These are phyloP conservation scores for Chlorella sp. DNA, from an alignment of 139 green algal species.

Conservation along the genomic window DNA sequence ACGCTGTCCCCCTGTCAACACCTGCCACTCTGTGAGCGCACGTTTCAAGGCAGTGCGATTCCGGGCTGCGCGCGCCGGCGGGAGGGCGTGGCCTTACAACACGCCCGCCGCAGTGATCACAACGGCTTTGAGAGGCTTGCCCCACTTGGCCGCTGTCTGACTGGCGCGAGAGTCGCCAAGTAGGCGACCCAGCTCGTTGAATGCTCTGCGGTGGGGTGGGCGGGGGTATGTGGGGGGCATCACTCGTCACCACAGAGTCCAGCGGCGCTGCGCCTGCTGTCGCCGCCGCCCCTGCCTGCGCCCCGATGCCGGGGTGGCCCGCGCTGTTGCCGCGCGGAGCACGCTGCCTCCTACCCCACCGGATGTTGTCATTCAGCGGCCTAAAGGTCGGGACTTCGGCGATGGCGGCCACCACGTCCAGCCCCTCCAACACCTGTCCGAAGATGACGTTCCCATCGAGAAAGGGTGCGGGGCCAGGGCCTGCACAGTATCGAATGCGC, in stretches of 20 bases:
- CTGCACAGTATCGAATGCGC: too few relatives aligned
- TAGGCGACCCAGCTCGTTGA: constrained; percentile 64
- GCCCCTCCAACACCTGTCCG: constrained; percentile 52
- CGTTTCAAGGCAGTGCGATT: constrained; percentile 1
- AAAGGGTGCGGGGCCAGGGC: constrained; percentile 65
- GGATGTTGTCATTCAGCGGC: constrained; percentile 30
- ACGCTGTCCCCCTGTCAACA: too few relatives aligned
- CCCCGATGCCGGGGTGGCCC: too few relatives aligned
- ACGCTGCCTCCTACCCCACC: not conserved
- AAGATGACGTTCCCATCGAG: constrained; percentile 83
- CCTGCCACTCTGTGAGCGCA: too few relatives aligned
- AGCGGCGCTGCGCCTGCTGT: too few relatives aligned
- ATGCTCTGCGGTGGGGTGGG: constrained; percentile 4
- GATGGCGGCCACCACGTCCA: constrained; percentile 35
- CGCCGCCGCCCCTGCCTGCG: too few relatives aligned
- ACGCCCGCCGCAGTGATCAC: constrained; percentile 58
- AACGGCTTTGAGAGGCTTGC: constrained; percentile 66
- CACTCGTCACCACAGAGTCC: too few relatives aligned
- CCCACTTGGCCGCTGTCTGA: constrained; percentile 58
- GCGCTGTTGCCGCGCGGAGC: not conserved
- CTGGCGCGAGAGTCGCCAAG: constrained; percentile 72
- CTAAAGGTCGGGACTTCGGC: constrained; percentile 58
- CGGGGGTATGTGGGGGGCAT: too few relatives aligned
- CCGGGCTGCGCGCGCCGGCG: not conserved
- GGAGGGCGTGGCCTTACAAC: not conserved